Conservation (phyloP, 441 rosid species). For the Syzygium malaccense region DNA sequence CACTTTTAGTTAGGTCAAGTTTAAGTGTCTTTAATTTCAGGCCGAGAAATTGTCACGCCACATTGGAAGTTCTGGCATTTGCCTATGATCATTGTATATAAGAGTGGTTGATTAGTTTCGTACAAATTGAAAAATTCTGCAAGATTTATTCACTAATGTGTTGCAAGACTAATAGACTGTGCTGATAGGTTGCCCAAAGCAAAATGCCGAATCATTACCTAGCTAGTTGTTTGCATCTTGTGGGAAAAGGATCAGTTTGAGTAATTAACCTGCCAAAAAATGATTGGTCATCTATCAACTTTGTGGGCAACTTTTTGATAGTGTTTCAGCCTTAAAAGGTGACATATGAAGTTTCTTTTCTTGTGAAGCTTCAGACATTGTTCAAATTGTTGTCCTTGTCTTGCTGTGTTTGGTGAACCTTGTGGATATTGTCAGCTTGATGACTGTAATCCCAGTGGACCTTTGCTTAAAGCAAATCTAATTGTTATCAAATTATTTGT, state of each 20-base stretch:
- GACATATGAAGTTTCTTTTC: background rate
- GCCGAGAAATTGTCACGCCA: background rate
- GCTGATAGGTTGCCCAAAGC: background rate
- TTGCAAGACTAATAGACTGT: background rate
- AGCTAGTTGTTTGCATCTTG: background rate
- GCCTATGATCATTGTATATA: background rate
- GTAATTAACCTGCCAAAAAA: background rate
- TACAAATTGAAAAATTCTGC: background rate
- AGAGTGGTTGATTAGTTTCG: background rate
- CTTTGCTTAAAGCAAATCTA: background rate
- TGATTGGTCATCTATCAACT: background rate
- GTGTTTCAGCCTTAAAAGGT: background rate
- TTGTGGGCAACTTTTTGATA: background rate
- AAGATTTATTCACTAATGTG: background rate
- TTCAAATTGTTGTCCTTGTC: background rate
- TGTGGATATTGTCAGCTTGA: background rate
- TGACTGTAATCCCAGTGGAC: background rate
- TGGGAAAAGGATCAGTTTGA: background rate
- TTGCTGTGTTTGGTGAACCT: background rate
- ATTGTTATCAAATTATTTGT: background rate
- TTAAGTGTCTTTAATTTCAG: background rate
- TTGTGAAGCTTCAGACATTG: background rate
- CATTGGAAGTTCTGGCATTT: background rate
- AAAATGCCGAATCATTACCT: background rate
- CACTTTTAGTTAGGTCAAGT: background rate